Conservation (phyloP, 176 grass and related monocot species). For the Cocos nucifera region DNA sequence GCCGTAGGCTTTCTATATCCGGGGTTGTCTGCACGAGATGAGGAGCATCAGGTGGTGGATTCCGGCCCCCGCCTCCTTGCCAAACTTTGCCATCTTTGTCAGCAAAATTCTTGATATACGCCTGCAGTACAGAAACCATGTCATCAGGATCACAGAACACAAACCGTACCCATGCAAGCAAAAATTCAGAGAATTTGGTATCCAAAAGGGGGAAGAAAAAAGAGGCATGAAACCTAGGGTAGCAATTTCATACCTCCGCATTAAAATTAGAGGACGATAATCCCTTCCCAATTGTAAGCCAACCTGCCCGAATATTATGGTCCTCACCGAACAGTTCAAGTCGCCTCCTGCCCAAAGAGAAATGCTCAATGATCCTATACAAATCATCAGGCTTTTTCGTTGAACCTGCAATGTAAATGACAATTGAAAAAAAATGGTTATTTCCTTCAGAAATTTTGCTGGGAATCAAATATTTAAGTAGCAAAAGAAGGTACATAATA, state of each 20-base stretch:
- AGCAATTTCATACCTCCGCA: conserved; percentile 49
- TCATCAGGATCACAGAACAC: no score
- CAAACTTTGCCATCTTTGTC: conserved; percentile 88
- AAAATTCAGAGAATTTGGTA: no score
- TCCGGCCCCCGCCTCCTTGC: conserved; percentile 81
- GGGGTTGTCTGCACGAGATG: conserved; percentile 83
- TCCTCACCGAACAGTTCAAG: conserved; percentile 96
- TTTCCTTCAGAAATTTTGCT: no score
- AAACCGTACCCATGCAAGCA: no score
- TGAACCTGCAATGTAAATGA: conserved; percentile 31
- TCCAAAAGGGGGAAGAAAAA: no score
- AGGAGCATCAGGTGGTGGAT: conserved; percentile 82
- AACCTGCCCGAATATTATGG: conserved; percentile 83
- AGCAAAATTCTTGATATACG: conserved; percentile 48
- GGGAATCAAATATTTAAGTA: no score
- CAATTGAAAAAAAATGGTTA: no score
- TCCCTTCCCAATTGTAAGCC: conserved; percentile 85
- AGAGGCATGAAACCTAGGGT: no score
- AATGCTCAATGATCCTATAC: conserved; percentile 98
- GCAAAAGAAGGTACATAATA: no score
- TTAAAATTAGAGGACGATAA: conserved; percentile 91
- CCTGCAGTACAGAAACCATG: conserved; percentile 14
- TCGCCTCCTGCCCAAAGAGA: conserved; percentile 82
- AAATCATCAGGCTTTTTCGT: conserved; percentile 97
- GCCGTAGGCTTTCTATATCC: conserved; percentile 79